phyloP scores from a whole-genome alignment of 169 alveolate species.

The Cyclospora cayetanensis region DNA sequence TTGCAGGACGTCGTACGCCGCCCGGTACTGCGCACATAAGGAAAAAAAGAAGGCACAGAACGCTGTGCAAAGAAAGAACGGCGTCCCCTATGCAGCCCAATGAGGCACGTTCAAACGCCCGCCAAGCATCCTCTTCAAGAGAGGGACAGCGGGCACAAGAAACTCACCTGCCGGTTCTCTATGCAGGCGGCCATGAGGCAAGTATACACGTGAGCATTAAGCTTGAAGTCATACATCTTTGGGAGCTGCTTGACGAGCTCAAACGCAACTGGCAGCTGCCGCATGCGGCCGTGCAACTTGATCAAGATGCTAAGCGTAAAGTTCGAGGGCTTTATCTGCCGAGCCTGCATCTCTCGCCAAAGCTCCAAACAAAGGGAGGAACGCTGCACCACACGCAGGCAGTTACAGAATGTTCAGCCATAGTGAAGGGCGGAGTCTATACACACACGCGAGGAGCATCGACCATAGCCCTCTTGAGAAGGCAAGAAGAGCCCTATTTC shows the following conservation, averaged over 20 bases:
- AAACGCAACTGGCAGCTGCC: conserved; percentile 84
- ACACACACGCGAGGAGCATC: too few species aligned
- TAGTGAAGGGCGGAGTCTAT: too few species aligned
- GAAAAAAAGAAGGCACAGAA: neutral
- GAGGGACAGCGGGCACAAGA: neutral
- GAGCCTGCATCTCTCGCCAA: conserved; percentile 85
- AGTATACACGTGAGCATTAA: conserved; percentile 87
- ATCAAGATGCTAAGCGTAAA: conserved; percentile 87
- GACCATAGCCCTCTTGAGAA: too few species aligned
- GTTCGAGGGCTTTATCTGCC: conserved; percentile 84
- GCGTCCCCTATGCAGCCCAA: neutral
- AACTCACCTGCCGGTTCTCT: conserved; percentile 79
- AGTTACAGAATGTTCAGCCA: too few species aligned
- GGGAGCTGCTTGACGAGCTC: conserved; percentile 83
- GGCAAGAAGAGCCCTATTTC: too few species aligned
- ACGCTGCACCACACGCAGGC: conserved; percentile 46
- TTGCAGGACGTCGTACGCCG: conserved; percentile 65
- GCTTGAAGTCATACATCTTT: conserved; percentile 76
- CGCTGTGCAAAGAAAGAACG: neutral
- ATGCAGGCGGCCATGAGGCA: conserved; percentile 89
- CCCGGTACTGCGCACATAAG: conserved; percentile 56
- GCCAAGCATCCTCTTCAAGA: neutral
- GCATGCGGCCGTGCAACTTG: conserved; percentile 85
- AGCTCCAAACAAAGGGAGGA: conserved; percentile 82
- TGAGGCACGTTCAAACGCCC: neutral